Percentiles rank a stretch among this genome's conserved stretches.
Conservation (phyloP, 1,284 basidiomycete genomes). For the Gomphus sp. region DNA sequence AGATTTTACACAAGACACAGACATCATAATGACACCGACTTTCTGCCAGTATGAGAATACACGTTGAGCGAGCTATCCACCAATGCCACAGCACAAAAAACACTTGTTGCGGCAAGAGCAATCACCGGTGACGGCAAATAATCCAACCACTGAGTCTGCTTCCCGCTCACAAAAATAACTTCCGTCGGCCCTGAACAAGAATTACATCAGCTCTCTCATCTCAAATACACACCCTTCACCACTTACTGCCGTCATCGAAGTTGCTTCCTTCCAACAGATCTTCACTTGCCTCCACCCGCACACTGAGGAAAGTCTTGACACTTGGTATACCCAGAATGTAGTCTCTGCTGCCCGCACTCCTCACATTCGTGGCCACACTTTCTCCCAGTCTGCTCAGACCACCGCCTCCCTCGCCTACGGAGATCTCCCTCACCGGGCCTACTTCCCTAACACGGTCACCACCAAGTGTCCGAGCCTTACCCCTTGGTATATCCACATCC, state of each 20-base stretch:
- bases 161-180: conserved; percentile 52
- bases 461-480: conserved; percentile 58
- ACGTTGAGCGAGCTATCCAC: conserved; percentile 71
- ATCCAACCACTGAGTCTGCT: conserved; percentile 79
- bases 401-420: conserved; percentile 15
- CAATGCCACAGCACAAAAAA: conserved; percentile 69
- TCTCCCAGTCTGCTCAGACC: neutral
- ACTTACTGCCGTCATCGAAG: conserved; percentile 52
- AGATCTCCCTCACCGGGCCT: conserved; percentile 42
- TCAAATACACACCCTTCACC: conserved; percentile 1
- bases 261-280: conserved; percentile 77
- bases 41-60: conserved; percentile 73
- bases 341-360: neutral
- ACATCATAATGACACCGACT: conserved; percentile 32
- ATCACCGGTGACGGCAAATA: conserved; percentile 70
- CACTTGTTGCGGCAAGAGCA: conserved; percentile 50
- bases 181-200: conserved; percentile 51
- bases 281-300: conserved; percentile 53
- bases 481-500: conserved; percentile 46
- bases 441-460: conserved; percentile 53
- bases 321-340: conserved; percentile 27
- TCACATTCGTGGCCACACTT: neutral
- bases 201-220: neutral
- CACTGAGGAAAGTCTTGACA: conserved; percentile 48
- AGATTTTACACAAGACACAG: neutral